These are phyloP conservation scores for Phytophthora capsici DNA, from an alignment of 352 stramenopile species.

Conservation along the genomic window DNA sequence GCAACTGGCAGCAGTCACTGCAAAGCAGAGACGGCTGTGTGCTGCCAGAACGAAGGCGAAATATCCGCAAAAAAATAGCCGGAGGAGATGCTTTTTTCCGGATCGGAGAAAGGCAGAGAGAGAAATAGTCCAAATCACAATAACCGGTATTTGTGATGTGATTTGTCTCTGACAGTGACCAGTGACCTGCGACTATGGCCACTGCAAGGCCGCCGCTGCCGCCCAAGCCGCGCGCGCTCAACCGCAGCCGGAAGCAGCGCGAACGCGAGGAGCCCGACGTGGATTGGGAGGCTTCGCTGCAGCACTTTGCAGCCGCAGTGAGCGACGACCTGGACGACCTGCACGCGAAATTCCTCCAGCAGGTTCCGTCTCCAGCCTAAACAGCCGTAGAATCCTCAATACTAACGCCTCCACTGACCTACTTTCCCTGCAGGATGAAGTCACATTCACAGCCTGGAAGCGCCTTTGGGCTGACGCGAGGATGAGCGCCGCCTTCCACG, in stretches of 20 bases:
- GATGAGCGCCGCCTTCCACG: constrained; percentile 70
- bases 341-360: constrained; percentile 39
- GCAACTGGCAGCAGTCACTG: no score
- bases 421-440: constrained; percentile 30
- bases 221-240: not conserved
- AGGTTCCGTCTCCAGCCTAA: constrained; percentile 14
- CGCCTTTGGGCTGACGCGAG: constrained; percentile 46
- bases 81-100: no score
- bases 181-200: no score
- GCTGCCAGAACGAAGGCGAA: no score
- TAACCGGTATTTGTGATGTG: no score
- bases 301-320: constrained; percentile 49
- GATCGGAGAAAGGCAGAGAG: no score
- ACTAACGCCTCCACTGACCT: no score
- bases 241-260: constrained; percentile 28
- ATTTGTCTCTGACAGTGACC: no score
- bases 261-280: constrained; percentile 25
- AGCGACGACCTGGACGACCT: constrained; percentile 47
- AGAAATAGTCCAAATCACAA: no score
- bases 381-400: not conserved
- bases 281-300: constrained; percentile 43
- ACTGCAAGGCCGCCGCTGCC: constrained; percentile 41
- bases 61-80: no score
- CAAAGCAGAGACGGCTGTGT: no score
- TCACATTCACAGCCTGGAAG: constrained; percentile 58